Evolutionary conservation across 2,329 filamentous ascomycete genomes (phyloP).

Genomic region (Aspergillus pseudotamarii): DNA sequence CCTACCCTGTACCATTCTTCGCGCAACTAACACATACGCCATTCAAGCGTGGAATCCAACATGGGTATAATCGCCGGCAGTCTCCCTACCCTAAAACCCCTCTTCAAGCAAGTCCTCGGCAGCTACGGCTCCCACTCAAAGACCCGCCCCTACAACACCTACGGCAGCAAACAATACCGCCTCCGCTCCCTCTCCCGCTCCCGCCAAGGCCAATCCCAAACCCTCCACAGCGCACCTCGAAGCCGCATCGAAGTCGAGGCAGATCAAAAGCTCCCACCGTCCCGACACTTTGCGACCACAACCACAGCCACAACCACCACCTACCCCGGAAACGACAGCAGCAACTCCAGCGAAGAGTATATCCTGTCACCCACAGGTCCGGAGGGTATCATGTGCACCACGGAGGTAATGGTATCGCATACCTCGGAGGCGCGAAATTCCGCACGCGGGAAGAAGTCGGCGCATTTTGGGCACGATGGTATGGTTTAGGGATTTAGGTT

Average conservation of each 20-base stretch:
- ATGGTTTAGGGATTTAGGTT: neutral
- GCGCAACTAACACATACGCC: neutral
- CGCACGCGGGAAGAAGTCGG: neutral
- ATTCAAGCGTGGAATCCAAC: slow-evolving; percentile 29
- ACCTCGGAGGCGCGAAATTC: neutral
- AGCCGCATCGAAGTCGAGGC: neutral
- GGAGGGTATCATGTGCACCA: slow-evolving; percentile 15
- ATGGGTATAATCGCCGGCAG: slow-evolving; percentile 36
- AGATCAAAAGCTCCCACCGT: neutral
- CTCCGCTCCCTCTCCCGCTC: slow-evolving; percentile 16
- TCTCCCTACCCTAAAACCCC: slow-evolving; percentile 35
- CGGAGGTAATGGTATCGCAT: slow-evolving; percentile 14
- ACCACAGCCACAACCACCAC: neutral
- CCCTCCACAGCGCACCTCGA: neutral
- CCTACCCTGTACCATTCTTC: neutral
- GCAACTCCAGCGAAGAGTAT: slow-evolving; percentile 19
- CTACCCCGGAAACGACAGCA: neutral
- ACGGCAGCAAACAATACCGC: slow-evolving; percentile 16
- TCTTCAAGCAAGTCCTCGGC: slow-evolving; percentile 32
- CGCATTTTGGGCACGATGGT: neutral
- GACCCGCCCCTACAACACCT: slow-evolving; percentile 15
- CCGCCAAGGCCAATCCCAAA: neutral
- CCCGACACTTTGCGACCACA: neutral
- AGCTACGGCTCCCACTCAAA: slow-evolving; percentile 21
- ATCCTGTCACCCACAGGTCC: slow-evolving; percentile 8